Percentiles rank a stretch among this genome's conserved stretches.
Evolutionary conservation across 2,329 filamentous ascomycete genomes (phyloP).

Genomic region (Exophiala sideris): DNA sequence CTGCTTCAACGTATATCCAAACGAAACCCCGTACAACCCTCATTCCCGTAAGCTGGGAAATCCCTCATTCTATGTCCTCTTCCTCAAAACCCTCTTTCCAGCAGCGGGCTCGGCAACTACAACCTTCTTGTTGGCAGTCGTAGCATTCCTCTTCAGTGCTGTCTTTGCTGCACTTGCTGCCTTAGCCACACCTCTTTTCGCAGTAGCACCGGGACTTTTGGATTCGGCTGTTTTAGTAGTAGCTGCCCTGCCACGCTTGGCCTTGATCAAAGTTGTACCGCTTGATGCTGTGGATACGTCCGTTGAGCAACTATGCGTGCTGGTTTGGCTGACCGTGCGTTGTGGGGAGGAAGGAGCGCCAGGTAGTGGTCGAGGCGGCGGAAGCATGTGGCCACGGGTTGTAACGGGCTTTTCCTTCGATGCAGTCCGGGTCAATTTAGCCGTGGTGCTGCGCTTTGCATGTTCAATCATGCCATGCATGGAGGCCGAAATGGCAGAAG

Average conservation of each 20-base stretch:
- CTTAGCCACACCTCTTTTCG: constrained; percentile 17
- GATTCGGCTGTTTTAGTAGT: constrained; percentile 8
- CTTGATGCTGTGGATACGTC: constrained; percentile 21
- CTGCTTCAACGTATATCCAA: no score
- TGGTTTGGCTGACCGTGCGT: constrained; percentile 22
- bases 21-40: no score
- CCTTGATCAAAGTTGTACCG: constrained; percentile 25
- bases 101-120: constrained; percentile 33
- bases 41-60: no score
- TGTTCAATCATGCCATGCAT: constrained; percentile 26
- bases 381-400: constrained; percentile 24
- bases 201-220: constrained; percentile 4
- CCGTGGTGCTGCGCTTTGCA: constrained; percentile 25
- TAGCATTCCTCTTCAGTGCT: constrained; percentile 30
- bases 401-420: constrained; percentile 25
- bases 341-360: constrained; percentile 18
- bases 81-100: constrained; percentile 41
- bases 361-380: constrained; percentile 23
- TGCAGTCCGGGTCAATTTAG: constrained; percentile 23
- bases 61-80: constrained; percentile 21
- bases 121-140: constrained; percentile 36
- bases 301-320: constrained; percentile 20
- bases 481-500: constrained; percentile 24
- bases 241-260: constrained; percentile 20
- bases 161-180: constrained; percentile 20